Base-by-base conservation (phyloP, 2,329 filamentous ascomycete species). In the Aciculosporium take region DNA sequence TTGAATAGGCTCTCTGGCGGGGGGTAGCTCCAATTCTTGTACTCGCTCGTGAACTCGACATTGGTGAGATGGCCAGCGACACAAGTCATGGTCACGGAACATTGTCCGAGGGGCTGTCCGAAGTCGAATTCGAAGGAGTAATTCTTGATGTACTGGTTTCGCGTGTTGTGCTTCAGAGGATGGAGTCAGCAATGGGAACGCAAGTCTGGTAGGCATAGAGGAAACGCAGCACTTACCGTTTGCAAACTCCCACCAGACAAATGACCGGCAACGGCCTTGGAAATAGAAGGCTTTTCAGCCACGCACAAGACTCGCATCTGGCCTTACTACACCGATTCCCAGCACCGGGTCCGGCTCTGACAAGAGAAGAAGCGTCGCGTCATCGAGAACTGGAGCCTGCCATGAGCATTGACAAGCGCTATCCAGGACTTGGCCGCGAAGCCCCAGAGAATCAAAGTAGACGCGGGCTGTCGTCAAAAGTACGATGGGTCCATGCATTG, bases 121-220 rank as follows among this genome's bases (percentile, higher is more conserved):
- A 98, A 98, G 57, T 85, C 79, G 63, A 91, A 98, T 35, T 81
- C 72, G 56, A 98, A 98, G 23, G 78, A 72, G 64, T 95, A 96
- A 54, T 98, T 98, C 59, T 95, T 96, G 59, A 94, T 81, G 62
- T 79, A 96, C 51, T 74, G 73, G 48, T 79, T 79, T 17, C 76
- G 68, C 3, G 86, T 82, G 47, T 75, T 71, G 50, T 71, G 70
- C 85, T 93, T 44, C 23, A 3, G 9, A 8, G 30, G 17, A 32
- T n/a, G 4, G 25, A 23, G 43, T 61, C 40, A 62, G 51, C 12
- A 32, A 33, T 17, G n/a, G n/a, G n/a, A n/a, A n/a, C n/a, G 3
- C n/a, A 7, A 8, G 12, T 12, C 21, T 28, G 15, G 13, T n/a
- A 15, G n/a, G 13, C 8, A 15, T 29, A 38, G 8, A 5, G 4